Conservation (phyloP, 2,329 filamentous ascomycete species). For the Penicillium sclerotiorum region DNA sequence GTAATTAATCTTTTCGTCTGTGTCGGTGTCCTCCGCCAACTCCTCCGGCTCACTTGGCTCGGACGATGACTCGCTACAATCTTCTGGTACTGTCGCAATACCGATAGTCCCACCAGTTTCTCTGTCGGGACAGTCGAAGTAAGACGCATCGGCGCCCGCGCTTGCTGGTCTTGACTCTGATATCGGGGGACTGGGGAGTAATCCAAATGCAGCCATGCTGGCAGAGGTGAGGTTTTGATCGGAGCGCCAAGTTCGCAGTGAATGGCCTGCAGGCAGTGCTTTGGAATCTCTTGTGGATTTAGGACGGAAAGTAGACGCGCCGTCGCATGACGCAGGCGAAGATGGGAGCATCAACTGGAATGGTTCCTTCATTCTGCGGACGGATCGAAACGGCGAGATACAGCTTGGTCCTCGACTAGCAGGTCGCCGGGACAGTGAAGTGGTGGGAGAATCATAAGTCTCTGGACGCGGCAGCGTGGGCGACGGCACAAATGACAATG, state of each 20-base stretch:
- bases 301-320: constrained; percentile 19
- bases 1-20: constrained; percentile 14
- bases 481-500: constrained; percentile 38
- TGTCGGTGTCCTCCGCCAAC: not conserved
- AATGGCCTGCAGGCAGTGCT: constrained; percentile 25
- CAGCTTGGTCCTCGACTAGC: constrained; percentile 29
- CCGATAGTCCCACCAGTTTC: not conserved
- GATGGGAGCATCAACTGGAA: constrained; percentile 40
- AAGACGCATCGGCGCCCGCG: constrained; percentile 29
- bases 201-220: constrained; percentile 36
- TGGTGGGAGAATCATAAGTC: constrained; percentile 31
- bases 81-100: not conserved
- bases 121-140: constrained; percentile 23
- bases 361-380: constrained; percentile 43
- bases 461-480: constrained; percentile 32
- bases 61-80: not conserved
- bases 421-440: constrained; percentile 26
- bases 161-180: constrained; percentile 36
- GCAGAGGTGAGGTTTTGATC: constrained; percentile 38
- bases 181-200: constrained; percentile 41
- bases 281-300: constrained; percentile 19
- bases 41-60: not conserved
- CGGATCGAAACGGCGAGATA: constrained; percentile 43
- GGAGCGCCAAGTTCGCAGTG: constrained; percentile 39
- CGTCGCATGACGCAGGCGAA: constrained; percentile 35